Conservation (phyloP, 495 filamentous ascomycete species). For the Aspergillus egyptiacus region DNA sequence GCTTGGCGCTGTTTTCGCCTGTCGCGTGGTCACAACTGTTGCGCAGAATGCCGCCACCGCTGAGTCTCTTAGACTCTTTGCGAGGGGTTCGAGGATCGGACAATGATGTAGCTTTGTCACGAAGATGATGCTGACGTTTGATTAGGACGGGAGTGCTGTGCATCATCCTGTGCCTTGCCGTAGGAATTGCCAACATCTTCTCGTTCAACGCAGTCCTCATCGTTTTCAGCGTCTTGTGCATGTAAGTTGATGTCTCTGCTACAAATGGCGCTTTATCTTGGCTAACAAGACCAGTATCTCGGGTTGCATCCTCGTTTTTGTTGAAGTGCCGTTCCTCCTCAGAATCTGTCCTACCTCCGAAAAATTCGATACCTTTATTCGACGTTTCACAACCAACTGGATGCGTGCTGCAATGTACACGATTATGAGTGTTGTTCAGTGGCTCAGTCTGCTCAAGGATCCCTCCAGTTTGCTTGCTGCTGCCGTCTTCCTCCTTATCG, state of each 20-base stretch:
- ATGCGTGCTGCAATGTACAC: slow-evolving; percentile 92
- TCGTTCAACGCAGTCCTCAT: slow-evolving; percentile 58
- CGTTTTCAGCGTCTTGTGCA: slow-evolving; percentile 73
- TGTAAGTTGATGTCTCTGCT: slow-evolving; percentile 54
- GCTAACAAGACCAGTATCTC: slow-evolving; percentile 52
- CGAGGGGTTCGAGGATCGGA: too few relatives aligned
- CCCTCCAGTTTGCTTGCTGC: slow-evolving; percentile 75
- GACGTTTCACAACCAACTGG: slow-evolving; percentile 88
- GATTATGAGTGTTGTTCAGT: slow-evolving; percentile 76
- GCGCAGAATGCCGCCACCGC: too few relatives aligned
- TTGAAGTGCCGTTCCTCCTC: slow-evolving; percentile 92
- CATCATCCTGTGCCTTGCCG: slow-evolving; percentile 91
- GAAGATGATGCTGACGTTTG: slow-evolving; percentile 1
- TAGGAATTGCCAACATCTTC: slow-evolving; percentile 91
- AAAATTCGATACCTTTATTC: slow-evolving; percentile 84
- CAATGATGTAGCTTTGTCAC: not conserved
- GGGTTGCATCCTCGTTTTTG: slow-evolving; percentile 84
- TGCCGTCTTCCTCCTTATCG: slow-evolving; percentile 72
- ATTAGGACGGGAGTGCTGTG: slow-evolving; percentile 86
- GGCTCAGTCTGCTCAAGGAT: slow-evolving; percentile 58
- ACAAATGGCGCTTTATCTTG: not conserved
- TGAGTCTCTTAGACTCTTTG: too few relatives aligned
- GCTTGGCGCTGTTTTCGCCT: slow-evolving; percentile 18
- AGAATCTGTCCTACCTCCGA: slow-evolving; percentile 95
- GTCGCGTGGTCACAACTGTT: not conserved